Evolutionary conservation across 306 rosid species (phyloP).

Genomic region (Pyrus communis): DNA sequence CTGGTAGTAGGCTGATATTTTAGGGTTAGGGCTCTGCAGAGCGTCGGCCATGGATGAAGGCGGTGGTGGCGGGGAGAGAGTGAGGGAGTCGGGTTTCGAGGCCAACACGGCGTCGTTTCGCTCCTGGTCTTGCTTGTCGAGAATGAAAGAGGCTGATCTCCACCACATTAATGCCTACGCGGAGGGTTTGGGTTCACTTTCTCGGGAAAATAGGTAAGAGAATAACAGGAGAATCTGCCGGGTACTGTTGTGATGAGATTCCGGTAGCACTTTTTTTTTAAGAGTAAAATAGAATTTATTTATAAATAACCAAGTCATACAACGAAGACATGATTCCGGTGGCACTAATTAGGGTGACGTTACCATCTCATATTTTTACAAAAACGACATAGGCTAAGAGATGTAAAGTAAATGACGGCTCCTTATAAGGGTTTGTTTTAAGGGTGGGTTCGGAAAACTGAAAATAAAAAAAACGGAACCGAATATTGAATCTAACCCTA

Average conservation of each 20-base stretch:
- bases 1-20: constrained; percentile 69
- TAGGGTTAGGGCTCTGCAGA: constrained; percentile 33
- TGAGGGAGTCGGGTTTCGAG: constrained; percentile 21
- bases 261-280: not conserved
- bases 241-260: not conserved
- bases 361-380: no score
- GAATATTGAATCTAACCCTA: no score
- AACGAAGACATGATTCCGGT: no score
- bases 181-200: not conserved
- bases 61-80: constrained; percentile 28
- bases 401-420: no score
- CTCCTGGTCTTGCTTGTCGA: constrained; percentile 22
- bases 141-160: constrained; percentile 80
- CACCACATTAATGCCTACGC: constrained; percentile 46
- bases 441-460: no score
- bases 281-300: no score
- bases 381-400: no score
- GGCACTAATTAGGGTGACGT: no score
- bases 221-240: not conserved
- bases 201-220: not conserved
- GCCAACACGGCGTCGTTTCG: constrained; percentile 26
- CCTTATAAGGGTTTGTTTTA: no score
- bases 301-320: no score
- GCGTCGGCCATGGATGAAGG: constrained; percentile 32
- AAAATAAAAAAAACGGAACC: no score